Base-by-base conservation (phyloP, 345 rosid species). In the Iberis pinnata region DNA sequence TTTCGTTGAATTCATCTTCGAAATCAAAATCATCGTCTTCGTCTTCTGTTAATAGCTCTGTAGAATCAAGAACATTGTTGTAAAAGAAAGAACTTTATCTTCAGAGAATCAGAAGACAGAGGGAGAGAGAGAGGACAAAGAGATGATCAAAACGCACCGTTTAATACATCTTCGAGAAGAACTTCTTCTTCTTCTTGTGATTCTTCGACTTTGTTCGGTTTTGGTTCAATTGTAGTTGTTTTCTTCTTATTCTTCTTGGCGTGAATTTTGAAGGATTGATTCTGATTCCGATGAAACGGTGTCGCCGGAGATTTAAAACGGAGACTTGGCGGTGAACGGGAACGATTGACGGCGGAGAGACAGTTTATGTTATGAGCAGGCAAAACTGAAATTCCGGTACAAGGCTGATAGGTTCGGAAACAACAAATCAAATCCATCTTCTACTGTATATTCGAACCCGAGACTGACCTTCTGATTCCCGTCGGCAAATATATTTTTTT, bases 221-320 rank as follows among this genome's bases (percentile, higher is more conserved):
- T 11, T 31, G 75, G 76, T 43, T 58, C 69, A 72, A 61, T 27
- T 77, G 66, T 25, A 61, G 63, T 17, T 53, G 75, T 9, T 64
- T 52, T 42, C 63, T 63, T 9, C 64, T 51, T 65, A 14, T 36
- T 74, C 74, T 75, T 77, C 80, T 67, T 75, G 36, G 95, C 89
- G 19, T 18, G 62, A 46, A 64, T 64, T 25, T 35, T 12, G 11
- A 24, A 18, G 40, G 58, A 62, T 35, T 18, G 53, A 2, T 60
- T 57, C 16, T 70, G 54, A 52, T 13, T 44, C 63, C 26, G 33
- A 27, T 25, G 61, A 65, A 58, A 60, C 20, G 72, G 58, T 44
- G 53, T 31, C 49, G 33, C 5, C 49, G 58, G 27, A 10, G 58
- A 61, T 6, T 63, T 41, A 18, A 68, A 47, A 1, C 57, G 22